Base-by-base conservation (phyloP, 148 eudicot genomes). In the Rhododendron simsii region DNA sequence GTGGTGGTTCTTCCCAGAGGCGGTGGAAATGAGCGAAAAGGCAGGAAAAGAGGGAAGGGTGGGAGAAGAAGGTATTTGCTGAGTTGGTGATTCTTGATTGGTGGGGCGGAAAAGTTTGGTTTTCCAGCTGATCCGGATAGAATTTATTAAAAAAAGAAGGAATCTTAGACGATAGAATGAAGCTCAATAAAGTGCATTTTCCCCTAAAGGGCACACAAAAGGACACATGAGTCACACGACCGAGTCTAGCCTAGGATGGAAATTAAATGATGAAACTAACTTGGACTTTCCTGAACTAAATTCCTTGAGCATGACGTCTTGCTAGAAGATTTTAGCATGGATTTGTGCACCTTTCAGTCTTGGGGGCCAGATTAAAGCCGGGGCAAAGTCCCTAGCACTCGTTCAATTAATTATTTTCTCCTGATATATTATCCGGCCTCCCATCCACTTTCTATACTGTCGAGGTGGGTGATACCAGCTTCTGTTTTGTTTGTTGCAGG, bases 401-500 rank as follows among this genome's bases (percentile, higher is more conserved):
- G 12, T 67, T 67, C 33, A n/a, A 65, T 65, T 65, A 13, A 13
- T 41, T 71, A 71, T 14, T 69, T 69, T 69, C 16, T 69, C 76
- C 76, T 65, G 30, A 13, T 65, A 65, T 65, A 9, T 69, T 30
- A 69, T 15, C 18, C 2, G 20, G 39, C 76, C 76, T 13, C 39
- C 39, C 4, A 71, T 71, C 39, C 76, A 30, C 16, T 14, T 57
- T 20, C 7, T 4, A 23, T 44, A 14, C 16, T 83, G 78, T 69
- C 20, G 4, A 55, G 33, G 18, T 74, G 48, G 28, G 48, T 35
- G 21, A 50, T 69, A 16, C 23, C 0, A 6, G 23, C 18, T 1
- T 21, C 16, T 85, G 50, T 63, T 23, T 41, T 7, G 35, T 33
- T 80, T 8, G 39, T 88, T 83, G 14, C 69, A 94, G 96, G 90